phyloP scores from a whole-genome alignment of 352 stramenopile genomes.

The Pythium scleroteichum region DNA sequence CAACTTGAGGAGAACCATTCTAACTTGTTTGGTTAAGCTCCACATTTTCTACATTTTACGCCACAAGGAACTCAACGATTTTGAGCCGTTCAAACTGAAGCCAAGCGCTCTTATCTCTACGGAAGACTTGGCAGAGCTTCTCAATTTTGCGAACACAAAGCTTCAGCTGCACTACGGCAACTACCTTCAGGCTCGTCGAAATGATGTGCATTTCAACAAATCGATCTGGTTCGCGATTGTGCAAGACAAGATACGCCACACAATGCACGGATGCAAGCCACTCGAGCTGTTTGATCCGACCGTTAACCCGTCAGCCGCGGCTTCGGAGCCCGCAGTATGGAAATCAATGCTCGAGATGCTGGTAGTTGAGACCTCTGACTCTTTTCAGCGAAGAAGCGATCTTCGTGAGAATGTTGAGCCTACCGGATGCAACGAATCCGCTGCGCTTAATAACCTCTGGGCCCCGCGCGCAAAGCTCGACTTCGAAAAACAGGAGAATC shows the following conservation, averaged over 20 bases:
- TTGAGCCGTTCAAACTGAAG: conserved; percentile 4
- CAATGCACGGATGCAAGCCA: conserved; percentile 10
- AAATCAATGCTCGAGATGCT: conserved; percentile 22
- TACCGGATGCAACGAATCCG: neutral
- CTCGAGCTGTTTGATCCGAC: conserved; percentile 3
- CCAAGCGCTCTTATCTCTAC: conserved; percentile 16
- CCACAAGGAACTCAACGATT: neutral
- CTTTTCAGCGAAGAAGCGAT: conserved; percentile 15
- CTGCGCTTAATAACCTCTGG: conserved; percentile 15
- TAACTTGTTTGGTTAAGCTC: conserved; percentile 25
- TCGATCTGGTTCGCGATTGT: conserved; percentile 34
- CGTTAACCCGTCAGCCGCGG: neutral
- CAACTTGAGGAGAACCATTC: no score
- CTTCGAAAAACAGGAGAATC: conserved; percentile 31
- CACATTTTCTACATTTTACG: conserved; percentile 39
- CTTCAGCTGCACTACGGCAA: conserved; percentile 14
- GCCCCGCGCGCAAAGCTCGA: conserved; percentile 42
- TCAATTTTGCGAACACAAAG: conserved; percentile 15
- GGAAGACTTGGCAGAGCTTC: conserved; percentile 22
- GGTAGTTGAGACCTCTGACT: conserved; percentile 25
- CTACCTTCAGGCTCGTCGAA: neutral
- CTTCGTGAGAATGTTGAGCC: neutral
- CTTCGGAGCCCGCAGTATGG: neutral
- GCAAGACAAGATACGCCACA: conserved; percentile 41
- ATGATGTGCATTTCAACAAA: neutral